Percentiles rank a stretch among this genome's conserved stretches.
Conservation (phyloP, 768 basidiomycete species). For the Rhodotorula graminis region DNA sequence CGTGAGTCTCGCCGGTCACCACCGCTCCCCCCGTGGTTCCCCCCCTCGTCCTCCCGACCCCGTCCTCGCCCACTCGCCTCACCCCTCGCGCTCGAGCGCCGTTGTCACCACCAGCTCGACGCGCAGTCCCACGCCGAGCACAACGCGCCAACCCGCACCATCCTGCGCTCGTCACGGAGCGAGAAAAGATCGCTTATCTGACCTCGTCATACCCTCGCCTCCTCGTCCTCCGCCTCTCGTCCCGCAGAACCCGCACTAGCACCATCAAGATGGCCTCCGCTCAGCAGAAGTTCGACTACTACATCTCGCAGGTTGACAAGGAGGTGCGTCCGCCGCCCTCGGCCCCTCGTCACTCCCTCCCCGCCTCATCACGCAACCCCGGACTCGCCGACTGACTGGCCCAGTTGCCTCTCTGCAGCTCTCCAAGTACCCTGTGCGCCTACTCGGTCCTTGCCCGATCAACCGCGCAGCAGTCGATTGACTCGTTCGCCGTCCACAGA, state of each 20-base stretch:
- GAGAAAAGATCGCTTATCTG: constrained; percentile 12
- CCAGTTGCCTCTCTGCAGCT: constrained; percentile 45
- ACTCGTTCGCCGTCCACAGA: background rate
- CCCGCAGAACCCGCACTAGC: background rate
- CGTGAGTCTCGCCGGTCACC: background rate
- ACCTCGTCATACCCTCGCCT: background rate
- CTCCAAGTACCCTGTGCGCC: constrained; percentile 68
- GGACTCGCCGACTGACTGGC: background rate
- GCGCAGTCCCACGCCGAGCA: background rate
- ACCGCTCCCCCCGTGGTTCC: background rate
- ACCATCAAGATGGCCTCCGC: constrained; percentile 47
- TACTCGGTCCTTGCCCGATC: too few species aligned
- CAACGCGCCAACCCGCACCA: background rate
- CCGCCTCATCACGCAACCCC: background rate
- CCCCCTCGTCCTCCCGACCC: background rate
- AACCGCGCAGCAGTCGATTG: background rate
- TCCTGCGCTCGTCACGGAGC: background rate
- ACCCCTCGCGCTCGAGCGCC: background rate
- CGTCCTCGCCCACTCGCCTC: background rate
- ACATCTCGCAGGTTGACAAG: constrained; percentile 87
- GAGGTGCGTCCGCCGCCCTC: constrained; percentile 60
- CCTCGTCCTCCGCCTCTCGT: background rate
- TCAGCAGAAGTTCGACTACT: constrained; percentile 73
- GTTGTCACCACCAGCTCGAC: background rate
- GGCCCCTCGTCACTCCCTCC: background rate